Evolutionary conservation across 352 stramenopile species (phyloP).

Genomic region (Phytophthora brassicae): DNA sequence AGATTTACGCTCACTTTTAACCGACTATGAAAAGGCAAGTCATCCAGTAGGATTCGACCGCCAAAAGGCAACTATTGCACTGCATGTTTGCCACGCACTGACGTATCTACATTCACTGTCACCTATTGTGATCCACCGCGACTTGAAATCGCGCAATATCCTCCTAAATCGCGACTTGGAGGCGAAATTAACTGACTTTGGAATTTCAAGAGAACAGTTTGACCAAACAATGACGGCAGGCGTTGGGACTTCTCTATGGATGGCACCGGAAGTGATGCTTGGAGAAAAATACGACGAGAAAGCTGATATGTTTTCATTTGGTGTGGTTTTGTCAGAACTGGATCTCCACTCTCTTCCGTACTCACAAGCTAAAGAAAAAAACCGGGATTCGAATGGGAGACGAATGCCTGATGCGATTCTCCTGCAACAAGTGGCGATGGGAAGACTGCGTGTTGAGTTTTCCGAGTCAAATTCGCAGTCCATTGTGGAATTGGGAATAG

Average conservation of each 20-base stretch:
- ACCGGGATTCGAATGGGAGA: conserved; percentile 18
- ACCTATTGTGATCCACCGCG: conserved; percentile 29
- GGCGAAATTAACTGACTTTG: conserved; percentile 48
- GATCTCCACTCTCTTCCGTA: conserved; percentile 45
- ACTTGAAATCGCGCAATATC: conserved; percentile 38
- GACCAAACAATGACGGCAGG: conserved; percentile 42
- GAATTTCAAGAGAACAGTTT: conserved; percentile 16
- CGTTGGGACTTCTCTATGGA: conserved; percentile 70
- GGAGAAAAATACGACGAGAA: conserved; percentile 73
- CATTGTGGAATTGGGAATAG: conserved; percentile 27
- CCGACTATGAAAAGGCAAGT: background rate
- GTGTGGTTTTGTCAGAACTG: conserved; percentile 75
- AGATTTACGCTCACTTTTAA: conserved; percentile 39
- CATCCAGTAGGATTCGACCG: conserved; percentile 27
- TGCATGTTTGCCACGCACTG: conserved; percentile 24
- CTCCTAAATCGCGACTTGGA: conserved; percentile 26
- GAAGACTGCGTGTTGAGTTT: conserved; percentile 35
- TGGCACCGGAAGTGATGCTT: conserved; percentile 71
- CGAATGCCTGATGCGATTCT: conserved; percentile 32
- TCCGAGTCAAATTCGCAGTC: conserved; percentile 15
- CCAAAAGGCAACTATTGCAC: conserved; percentile 39
- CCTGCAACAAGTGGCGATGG: conserved; percentile 36
- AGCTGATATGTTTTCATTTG: conserved; percentile 82
- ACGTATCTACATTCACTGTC: conserved; percentile 35
- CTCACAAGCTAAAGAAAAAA: conserved; percentile 12